Conservation (phyloP, 164 flowering plant genomes). For the Akebia trifoliata region DNA sequence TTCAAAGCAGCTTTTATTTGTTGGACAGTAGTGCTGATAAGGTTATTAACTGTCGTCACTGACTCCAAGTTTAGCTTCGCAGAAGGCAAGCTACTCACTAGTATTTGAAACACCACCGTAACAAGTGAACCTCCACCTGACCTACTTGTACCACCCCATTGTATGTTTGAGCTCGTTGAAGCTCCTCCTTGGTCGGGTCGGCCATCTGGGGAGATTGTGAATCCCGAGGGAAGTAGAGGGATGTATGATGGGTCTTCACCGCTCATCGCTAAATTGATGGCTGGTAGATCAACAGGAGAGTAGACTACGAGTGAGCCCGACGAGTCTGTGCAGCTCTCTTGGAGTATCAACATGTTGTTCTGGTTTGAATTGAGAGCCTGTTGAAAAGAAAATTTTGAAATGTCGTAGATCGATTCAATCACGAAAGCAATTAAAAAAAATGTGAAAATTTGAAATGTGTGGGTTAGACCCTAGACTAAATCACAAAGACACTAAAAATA, state of each 20-base stretch:
- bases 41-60: slow-evolving; percentile 63
- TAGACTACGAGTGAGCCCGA: slow-evolving; percentile 70
- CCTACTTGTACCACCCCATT: slow-evolving; percentile 9
- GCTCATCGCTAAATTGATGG: slow-evolving; percentile 64
- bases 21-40: slow-evolving; percentile 66
- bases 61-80: slow-evolving; percentile 60
- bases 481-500: no score
- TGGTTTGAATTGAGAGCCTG: slow-evolving; percentile 61
- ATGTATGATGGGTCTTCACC: slow-evolving; percentile 76
- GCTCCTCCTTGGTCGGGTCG: slow-evolving; percentile 24
- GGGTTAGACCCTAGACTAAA: no score
- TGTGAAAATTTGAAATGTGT: no score
- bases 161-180: slow-evolving; percentile 35
- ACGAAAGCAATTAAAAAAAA: not conserved
- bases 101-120: slow-evolving; percentile 73
- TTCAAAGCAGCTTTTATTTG: slow-evolving; percentile 71
- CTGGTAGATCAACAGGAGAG: slow-evolving; percentile 59
- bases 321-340: slow-evolving; percentile 71
- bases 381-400: not conserved
- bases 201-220: slow-evolving; percentile 64
- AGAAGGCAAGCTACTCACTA: slow-evolving; percentile 61
- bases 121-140: slow-evolving; percentile 62
- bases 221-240: slow-evolving; percentile 72
- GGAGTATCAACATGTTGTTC: slow-evolving; percentile 80
- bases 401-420: not conserved